Evolutionary conservation across 495 filamentous ascomycete species (phyloP), one percentile per base, ranked within the genome.

Genomic region (Hyphodiscus hymeniophilus): DNA sequence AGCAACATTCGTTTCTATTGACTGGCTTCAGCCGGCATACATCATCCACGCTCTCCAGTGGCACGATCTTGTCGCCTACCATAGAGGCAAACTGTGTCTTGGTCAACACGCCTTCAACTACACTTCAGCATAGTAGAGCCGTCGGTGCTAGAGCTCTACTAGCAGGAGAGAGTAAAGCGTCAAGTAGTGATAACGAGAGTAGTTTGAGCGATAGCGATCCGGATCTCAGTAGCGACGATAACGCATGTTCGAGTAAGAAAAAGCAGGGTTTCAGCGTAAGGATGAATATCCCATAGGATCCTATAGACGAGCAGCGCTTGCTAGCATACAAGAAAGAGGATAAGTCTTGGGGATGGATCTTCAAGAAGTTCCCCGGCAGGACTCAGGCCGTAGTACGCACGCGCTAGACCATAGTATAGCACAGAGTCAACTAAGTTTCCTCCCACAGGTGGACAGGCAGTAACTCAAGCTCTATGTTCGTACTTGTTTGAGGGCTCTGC

Each of bases 1-100:
- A 53, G 45, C 45, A 48, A 48, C 45, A 48, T 48, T 48, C 45
- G 23, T 51, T 46, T 42, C 52, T 55, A 41, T 44, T 49, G 33
- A 49, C 15, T 54, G 32, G 51, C 52, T 47, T 55, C 23, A 50
- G 47, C 47, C 36, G 31, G 41, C 47, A 50, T 51, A 23, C 47
- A 15, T 51, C 47, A 42, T 55, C 42, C 36, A 42, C 3, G 17
- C 52, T 24, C 52, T 49, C 26, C 26, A 31, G 47, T 42, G 42
- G 47, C 11, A 42, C 40, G 47, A 47, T 18, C 46, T 18, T 55
- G 21, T 45, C 47, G 40, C 20, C 13, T 54, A n/a, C n/a, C n/a
- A n/a, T n/a, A n/a, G n/a, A 39, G 31, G 45, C 20, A 47, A 15
- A 17, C 17, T 33, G 21, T 47, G 16, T 2, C 45, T 33, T 38